These are phyloP conservation scores for Tritrichomonas foetus DNA, from an alignment of 208 protist species.

Conservation along the genomic window DNA sequence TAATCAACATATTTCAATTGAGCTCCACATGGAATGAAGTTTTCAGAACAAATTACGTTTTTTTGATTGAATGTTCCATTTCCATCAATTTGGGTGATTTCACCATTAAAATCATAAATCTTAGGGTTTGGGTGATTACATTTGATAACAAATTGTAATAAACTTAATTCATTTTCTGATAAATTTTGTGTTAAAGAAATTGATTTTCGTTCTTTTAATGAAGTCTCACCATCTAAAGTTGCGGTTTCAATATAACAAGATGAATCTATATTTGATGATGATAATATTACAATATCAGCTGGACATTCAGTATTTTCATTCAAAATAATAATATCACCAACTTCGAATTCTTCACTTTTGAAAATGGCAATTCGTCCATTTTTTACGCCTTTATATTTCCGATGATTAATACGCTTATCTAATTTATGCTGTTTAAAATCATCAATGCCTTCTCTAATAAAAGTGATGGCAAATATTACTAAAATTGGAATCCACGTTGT, in stretches of 20 bases:
- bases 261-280: slow-evolving; percentile 39
- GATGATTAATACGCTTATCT: not conserved
- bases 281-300: slow-evolving; percentile 46
- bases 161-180: not conserved
- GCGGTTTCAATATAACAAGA: slow-evolving; percentile 45
- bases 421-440: not conserved
- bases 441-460: slow-evolving; percentile 45
- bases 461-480: not conserved
- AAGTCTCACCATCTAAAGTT: slow-evolving; percentile 43
- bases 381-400: not conserved
- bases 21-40: not conserved
- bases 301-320: slow-evolving; percentile 39
- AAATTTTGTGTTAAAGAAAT: not conserved
- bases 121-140: not conserved
- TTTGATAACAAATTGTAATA: not conserved
- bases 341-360: slow-evolving; percentile 27
- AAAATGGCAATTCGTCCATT: not conserved
- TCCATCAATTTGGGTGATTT: slow-evolving; percentile 48
- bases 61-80: not conserved
- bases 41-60: slow-evolving; percentile 44
- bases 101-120: not conserved
- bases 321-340: slow-evolving; percentile 44
- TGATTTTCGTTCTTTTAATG: not conserved
- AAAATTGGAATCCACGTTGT: slow-evolving; percentile 38
- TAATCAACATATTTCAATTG: not conserved